Base-by-base conservation (phyloP, 2,329 filamentous ascomycete species). In the Fusarium succisae region DNA sequence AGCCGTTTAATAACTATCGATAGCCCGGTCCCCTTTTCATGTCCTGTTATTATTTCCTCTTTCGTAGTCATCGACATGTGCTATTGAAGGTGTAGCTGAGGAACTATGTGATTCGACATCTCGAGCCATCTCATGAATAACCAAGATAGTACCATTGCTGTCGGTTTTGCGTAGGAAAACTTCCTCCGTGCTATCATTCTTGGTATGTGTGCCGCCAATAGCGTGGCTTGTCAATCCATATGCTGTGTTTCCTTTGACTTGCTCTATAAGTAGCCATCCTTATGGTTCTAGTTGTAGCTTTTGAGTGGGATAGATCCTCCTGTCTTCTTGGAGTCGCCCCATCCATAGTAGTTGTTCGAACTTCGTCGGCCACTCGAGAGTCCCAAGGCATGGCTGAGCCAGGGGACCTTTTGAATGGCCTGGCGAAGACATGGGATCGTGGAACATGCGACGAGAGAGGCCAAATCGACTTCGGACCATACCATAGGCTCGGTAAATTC, bases 361-460 rank as follows among this genome's bases (percentile, higher is more conserved):
- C n/a, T 62, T 38, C 51, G 56, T 55, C 72, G 68, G 63, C 56
- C 50, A 44, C 63, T 68, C 18, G 79, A 80, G 8, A 81, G 63
- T 9, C 79, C 79, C 28, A 82, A 74, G 15, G 77, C 72, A 43
- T 70, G 79, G 64, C 77, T 80, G 57, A 81, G 73, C 37, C 72
- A 75, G 4, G 79, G 80, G 30, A 80, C 74, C 66, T 75, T 77
- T 13, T 77, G 70, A n/a, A 78, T 70, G 26, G 81, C 68, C 38
- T 79, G 78, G 50, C 78, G 75, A 12, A 82, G 63, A 11, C 80
- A 81, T 7, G 79, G 80, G 30, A 81, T 79, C 51, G 76, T 80
- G 11, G 80, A 79, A 70, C 79, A 81, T 26, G 80, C 72, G 14
- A 83, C 73, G 7, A 82, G 76, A n/a, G 78, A 70, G 54, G 76